Conservation (phyloP, 169 alveolate species). For the Plasmodium billcollinsi region DNA sequence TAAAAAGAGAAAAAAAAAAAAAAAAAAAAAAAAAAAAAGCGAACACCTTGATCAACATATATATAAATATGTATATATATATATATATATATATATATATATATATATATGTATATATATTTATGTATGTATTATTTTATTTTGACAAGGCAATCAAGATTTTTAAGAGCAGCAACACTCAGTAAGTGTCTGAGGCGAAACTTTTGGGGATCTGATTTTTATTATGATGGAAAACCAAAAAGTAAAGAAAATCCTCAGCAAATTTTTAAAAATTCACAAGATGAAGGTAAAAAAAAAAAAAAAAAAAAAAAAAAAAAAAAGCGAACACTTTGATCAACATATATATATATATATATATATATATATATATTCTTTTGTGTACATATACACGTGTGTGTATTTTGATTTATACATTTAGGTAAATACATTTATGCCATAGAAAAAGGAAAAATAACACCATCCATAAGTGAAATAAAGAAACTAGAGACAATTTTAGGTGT, state of each 20-base stretch:
- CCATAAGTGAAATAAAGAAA: slow-evolving; percentile 27
- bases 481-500: slow-evolving; percentile 63
- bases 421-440: slow-evolving; percentile 63
- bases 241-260: slow-evolving; percentile 34
- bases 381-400: not conserved
- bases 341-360: too few relatives aligned
- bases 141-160: slow-evolving; percentile 16
- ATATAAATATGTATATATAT: not conserved
- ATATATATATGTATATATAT: not conserved
- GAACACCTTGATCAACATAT: too few relatives aligned
- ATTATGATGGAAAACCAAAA: slow-evolving; percentile 54
- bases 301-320: not conserved
- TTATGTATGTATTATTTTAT: not conserved
- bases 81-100: not conserved
- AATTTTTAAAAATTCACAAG: slow-evolving; percentile 32
- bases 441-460: slow-evolving; percentile 49
- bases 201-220: slow-evolving; percentile 59
- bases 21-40: too few relatives aligned
- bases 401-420: slow-evolving; percentile 7
- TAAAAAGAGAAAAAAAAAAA: not conserved
- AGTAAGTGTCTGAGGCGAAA: slow-evolving; percentile 69
- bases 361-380: not conserved
- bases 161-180: slow-evolving; percentile 58
- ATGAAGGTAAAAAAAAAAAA: slow-evolving; percentile 38
- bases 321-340: not conserved